Evolutionary conservation across 352 stramenopile species (phyloP).

Genomic region (Pseudoperonospora humuli): DNA sequence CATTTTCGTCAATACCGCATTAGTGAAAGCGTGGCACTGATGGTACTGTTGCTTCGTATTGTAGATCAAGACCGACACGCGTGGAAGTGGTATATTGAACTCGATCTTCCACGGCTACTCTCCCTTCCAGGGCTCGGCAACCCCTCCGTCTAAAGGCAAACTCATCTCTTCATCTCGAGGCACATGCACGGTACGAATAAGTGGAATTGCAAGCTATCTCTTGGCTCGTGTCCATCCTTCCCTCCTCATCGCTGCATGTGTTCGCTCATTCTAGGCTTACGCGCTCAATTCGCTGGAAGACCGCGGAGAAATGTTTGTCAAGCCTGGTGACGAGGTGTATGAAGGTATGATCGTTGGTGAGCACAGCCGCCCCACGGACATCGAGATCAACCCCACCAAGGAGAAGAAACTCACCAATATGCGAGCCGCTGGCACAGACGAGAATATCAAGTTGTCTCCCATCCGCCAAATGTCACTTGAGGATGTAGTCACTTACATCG

Average conservation of each 20-base stretch:
- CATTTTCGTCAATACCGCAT: neutral
- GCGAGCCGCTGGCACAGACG: constrained; percentile 90
- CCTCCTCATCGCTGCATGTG: neutral
- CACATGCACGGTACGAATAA: constrained; percentile 39
- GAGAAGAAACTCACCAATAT: constrained; percentile 98
- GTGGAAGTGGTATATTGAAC: constrained; percentile 94
- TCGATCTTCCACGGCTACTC: constrained; percentile 96
- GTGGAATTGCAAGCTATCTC: neutral
- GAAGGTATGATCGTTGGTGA: constrained; percentile 97
- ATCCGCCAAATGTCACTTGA: constrained; percentile 92
- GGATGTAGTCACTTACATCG: constrained; percentile 96
- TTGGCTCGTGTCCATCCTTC: neutral
- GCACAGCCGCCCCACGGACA: constrained; percentile 90
- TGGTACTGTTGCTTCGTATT: neutral
- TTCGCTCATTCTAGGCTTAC: constrained; percentile 53
- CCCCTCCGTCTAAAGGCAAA: constrained; percentile 76
- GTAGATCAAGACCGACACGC: constrained; percentile 92
- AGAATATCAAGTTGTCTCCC: constrained; percentile 91
- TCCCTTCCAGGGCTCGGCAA: constrained; percentile 61
- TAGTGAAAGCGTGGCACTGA: constrained; percentile 3
- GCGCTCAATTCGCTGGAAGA: constrained; percentile 90
- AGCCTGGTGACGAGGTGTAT: constrained; percentile 93
- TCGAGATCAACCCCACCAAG: constrained; percentile 97
- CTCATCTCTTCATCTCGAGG: constrained; percentile 73
- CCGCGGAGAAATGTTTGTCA: constrained; percentile 94